Percentiles rank a stretch among this genome's conserved stretches.
These are phyloP conservation scores for Seminavis robusta DNA, from an alignment of 108 stramenopile species.

Conservation along the genomic window DNA sequence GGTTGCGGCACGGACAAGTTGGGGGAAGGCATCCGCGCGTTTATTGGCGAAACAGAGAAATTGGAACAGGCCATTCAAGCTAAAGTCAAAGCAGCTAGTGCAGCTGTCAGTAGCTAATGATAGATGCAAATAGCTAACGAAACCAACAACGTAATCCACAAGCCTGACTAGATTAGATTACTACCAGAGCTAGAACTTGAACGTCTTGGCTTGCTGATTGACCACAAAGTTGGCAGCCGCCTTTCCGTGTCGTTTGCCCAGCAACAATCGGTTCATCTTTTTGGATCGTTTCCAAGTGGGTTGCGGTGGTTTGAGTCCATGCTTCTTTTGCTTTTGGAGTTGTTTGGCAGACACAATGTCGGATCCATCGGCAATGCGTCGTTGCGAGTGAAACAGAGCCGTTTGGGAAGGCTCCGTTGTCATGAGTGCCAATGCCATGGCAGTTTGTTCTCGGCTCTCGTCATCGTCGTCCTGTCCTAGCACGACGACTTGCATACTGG, in stretches of 20 bases:
- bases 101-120: no score
- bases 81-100: background rate
- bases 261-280: slow-evolving; percentile 3
- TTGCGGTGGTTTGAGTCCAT: background rate
- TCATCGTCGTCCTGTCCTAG: background rate
- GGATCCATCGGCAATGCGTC: background rate
- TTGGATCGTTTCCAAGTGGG: background rate
- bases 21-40: slow-evolving; percentile 89
- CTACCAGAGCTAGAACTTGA: no score
- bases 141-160: no score
- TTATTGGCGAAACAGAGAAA: slow-evolving; percentile 30
- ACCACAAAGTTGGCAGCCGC: no score
- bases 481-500: slow-evolving; percentile 1
- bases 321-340: slow-evolving; percentile 6
- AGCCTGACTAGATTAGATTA: no score
- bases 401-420: background rate
- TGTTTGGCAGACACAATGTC: slow-evolving; percentile 3
- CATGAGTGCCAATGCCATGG: background rate
- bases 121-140: no score
- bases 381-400: background rate
- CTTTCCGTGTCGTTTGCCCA: background rate
- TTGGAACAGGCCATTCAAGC: slow-evolving; percentile 1
- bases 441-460: no score
- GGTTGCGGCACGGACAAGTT: slow-evolving; percentile 92
- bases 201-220: no score